phyloP scores from a whole-genome alignment of 495 filamentous ascomycete species.

The Margaritispora aquatica region DNA sequence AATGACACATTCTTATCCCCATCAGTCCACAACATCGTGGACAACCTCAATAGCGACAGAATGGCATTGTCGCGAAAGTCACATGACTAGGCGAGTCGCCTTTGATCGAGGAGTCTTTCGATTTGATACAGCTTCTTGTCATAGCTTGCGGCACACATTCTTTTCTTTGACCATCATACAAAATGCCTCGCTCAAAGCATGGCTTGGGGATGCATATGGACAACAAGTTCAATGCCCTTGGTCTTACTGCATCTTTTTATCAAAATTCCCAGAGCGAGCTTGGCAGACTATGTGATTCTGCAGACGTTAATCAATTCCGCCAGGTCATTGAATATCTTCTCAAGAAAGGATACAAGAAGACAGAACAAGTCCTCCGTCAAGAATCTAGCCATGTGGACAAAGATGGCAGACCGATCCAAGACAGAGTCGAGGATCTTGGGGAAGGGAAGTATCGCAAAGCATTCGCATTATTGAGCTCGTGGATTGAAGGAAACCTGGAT shows the following conservation, averaged over 20 bases:
- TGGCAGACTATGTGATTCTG: no score
- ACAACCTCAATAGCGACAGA: no score
- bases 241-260: not conserved
- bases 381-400: constrained; percentile 79
- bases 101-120: no score
- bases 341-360: constrained; percentile 92
- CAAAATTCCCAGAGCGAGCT: no score
- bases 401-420: constrained; percentile 63
- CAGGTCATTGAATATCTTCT: constrained; percentile 90
- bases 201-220: not conserved
- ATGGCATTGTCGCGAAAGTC: no score
- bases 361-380: constrained; percentile 86
- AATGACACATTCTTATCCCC: no score
- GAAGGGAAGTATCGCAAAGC: constrained; percentile 69
- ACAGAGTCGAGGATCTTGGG: constrained; percentile 56
- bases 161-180: no score
- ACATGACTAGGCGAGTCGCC: no score
- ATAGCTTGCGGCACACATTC: no score
- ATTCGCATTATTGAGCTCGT: constrained; percentile 65
- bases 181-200: no score
- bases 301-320: not conserved
- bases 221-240: not conserved
- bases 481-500: constrained; percentile 85
- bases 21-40: no score
- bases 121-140: no score